Evolutionary conservation across 257 asterid species (phyloP), one percentile per base, ranked within the genome.

Genomic region (Perilla frutescens): DNA sequence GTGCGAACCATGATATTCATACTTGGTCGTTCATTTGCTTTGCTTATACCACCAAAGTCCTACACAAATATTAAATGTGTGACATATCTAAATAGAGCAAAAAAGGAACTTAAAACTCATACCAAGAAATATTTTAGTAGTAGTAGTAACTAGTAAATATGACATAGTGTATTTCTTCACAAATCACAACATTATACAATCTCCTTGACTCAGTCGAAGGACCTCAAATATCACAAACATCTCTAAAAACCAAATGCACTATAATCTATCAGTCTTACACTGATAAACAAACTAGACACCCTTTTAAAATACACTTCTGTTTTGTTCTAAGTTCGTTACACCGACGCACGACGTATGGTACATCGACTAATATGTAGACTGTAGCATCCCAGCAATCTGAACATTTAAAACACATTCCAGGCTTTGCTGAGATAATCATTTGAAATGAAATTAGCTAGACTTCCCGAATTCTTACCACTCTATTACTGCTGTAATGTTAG

Each of bases 401-500:
- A 84, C 78, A 81, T 67, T 58, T 75, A 87, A 86, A 89, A 87
- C 72, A 81, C 80, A 79, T 82, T 87, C 83, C 88, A 81, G 87
- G 81, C 74, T 41, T 86, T 80, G 90, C 84, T 72, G 81, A 76
- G 81, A 76, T 37, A 68, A 70, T 77, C 77, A 65, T 62, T 65
- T 55, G 55, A 68, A 71, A 68, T 45, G 55, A 73, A 78, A 72
- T 79, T 77, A 20, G 26, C 26, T 20, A 76, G 80, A 74, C 65
- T 76, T 70, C 8, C 45, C 4, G 66, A 70, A 62, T 51, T 75
- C 77, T 75, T 61, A 58, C 51, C 61, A 15, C 68, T 81, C 84
- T 80, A 81, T 73, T 81, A 69, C 89, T 81, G 66, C 66, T 73
- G 91, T 91, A 86, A 91, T 73, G 91, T 91, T 89, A 91, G 96